Evolutionary conservation across 371 early-diverging fungal species (phyloP), one percentile per base, ranked within the genome.

Genomic region (Polyrhizophydium stewartii): DNA sequence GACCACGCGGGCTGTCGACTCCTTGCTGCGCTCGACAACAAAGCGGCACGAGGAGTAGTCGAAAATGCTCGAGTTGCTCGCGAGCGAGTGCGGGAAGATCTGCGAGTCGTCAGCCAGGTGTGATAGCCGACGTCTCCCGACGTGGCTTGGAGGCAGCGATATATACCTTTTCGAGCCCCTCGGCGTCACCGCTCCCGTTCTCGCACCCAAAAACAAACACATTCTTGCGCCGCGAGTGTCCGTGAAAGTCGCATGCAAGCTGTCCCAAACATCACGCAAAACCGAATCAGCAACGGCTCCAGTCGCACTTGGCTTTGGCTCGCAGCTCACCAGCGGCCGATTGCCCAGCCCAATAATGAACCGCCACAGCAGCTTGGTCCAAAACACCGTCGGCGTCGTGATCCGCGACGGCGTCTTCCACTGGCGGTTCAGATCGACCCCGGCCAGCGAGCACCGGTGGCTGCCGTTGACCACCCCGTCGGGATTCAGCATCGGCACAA

Each of bases 401-500:
- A 19, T 38, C 13, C 43, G 40, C n/a, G 56, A 56, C 6, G 70
- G 69, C 9, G 38, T 37, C 30, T 51, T 55, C 75, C 75, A 79
- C 21, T 76, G 73, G 5, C 79, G 65, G 49, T 79, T 79, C 31
- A 79, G 53, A 62, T 79, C 79, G 13, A 72, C 62, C 10, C 79
- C 79, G 0, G 71, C 66, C n/a, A 79, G 53, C 28, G 70, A 71
- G 60, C 75, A 75, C 47, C 79, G 65, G 59, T 79, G 74, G 37
- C 61, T 59, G 35, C 35, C 49, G 16, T 47, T 47, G 22, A 47
- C 28, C 13, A 71, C 73, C 1, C 76, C 74, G 58, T 74, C 79
- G 12, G 75, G 75, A 63, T 76, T 76, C 32, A 78, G 62, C 79
- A 78, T 78, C 24, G 79, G 79, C 13, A 78, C 68, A 49, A 72